These are phyloP conservation scores for Aspergillus asperescens DNA, from an alignment of 495 filamentous ascomycete genomes.

Conservation along the genomic window DNA sequence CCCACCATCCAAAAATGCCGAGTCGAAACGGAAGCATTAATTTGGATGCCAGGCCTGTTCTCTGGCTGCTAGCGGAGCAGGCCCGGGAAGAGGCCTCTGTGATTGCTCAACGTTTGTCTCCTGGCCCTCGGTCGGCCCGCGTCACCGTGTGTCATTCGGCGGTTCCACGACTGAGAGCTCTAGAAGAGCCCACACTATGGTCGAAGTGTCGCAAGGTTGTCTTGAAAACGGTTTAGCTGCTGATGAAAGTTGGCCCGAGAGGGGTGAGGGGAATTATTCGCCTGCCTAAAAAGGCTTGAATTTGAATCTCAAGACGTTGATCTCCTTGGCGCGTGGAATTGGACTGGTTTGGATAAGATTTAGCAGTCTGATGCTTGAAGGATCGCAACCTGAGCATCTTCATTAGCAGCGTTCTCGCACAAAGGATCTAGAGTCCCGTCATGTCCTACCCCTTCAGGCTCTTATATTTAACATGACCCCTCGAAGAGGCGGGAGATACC, in stretches of 20 bases:
- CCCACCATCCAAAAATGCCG: neutral
- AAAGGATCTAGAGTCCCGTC: too few relatives aligned
- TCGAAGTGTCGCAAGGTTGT: neutral
- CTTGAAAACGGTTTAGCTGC: constrained; percentile 1
- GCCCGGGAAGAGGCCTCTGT: neutral
- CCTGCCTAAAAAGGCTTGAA: neutral
- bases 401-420: too few relatives aligned
- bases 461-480: too few relatives aligned
- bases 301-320: neutral
- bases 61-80: neutral
- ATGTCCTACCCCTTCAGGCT: too few relatives aligned
- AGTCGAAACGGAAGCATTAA: constrained; percentile 11
- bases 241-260: constrained; percentile 5
- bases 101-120: neutral
- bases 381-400: neutral
- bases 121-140: neutral
- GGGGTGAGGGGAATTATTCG: neutral
- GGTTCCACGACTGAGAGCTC: neutral
- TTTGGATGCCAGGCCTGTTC: neutral
- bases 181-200: neutral
- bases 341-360: neutral
- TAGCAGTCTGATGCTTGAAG: neutral
- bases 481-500: too few relatives aligned
- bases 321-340: neutral
- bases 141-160: constrained; percentile 1